Conservation (phyloP, 1,139 yeast species). For the Debaryomyces subglobosus region DNA sequence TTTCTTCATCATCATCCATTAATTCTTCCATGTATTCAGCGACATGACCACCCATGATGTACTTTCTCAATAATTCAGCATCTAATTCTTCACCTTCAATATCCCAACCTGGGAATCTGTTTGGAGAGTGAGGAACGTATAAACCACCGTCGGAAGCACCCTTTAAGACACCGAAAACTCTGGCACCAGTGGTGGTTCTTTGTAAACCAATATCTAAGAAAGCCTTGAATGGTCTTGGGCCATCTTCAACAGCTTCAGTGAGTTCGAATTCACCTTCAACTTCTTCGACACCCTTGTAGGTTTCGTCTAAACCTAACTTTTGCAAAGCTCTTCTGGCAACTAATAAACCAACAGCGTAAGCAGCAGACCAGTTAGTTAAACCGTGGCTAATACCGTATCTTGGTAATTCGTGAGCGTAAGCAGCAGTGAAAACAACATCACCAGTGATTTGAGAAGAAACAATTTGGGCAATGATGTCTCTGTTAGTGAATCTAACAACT, state of each 20-base stretch:
- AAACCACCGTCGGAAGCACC: constrained; percentile 99
- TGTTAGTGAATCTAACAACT: constrained; percentile 99
- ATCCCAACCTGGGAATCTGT: constrained; percentile 99
- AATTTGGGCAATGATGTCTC: constrained; percentile 97
- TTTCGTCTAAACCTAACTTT: constrained; percentile 98
- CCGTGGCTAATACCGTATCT: constrained; percentile 97
- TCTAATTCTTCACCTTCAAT: constrained; percentile 98
- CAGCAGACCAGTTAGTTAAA: constrained; percentile 99
- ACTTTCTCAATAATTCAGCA: constrained; percentile 96
- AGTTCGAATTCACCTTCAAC: constrained; percentile 98
- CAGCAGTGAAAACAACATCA: constrained; percentile 95
- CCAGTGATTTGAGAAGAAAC: constrained; percentile 96
- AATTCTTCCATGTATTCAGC: constrained; percentile 99
- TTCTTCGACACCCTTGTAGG: constrained; percentile 98
- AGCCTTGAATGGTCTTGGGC: constrained; percentile 99
- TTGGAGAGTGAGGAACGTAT: constrained; percentile 98
- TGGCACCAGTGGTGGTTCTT: constrained; percentile 99
- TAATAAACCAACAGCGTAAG: constrained; percentile 98
- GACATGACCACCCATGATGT: constrained; percentile 99
- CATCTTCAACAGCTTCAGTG: constrained; percentile 99
- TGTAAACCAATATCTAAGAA: constrained; percentile 99
- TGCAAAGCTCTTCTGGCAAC: constrained; percentile 99
- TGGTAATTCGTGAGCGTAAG: constrained; percentile 99
- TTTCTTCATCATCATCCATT: constrained; percentile 99
- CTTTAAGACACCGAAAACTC: constrained; percentile 98